Evolutionary conservation across 2,329 filamentous ascomycete genomes (phyloP).

Genomic region (Aschersonia sp.): DNA sequence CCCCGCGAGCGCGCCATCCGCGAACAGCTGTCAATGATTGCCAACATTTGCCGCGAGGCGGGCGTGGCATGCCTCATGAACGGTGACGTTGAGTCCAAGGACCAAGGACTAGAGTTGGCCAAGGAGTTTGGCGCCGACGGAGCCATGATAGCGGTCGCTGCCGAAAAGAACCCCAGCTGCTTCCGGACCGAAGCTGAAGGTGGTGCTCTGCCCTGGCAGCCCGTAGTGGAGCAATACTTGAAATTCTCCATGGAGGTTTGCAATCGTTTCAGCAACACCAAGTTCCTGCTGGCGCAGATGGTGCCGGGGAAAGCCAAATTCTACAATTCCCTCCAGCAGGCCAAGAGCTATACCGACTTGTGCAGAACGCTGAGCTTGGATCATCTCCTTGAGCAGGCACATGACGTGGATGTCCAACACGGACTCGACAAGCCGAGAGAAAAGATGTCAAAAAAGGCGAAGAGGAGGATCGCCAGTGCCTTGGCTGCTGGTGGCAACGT

Average conservation of each 20-base stretch:
- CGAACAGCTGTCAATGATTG: constrained; percentile 73
- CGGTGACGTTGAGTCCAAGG: constrained; percentile 68
- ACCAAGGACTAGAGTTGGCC: constrained; percentile 58
- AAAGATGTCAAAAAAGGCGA: constrained; percentile 14
- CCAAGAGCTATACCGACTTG: constrained; percentile 57
- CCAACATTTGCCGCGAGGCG: constrained; percentile 61
- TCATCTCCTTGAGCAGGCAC: constrained; percentile 48
- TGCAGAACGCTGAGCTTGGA: constrained; percentile 52
- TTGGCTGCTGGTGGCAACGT: constrained; percentile 33
- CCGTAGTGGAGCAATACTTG: constrained; percentile 66
- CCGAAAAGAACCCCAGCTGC: constrained; percentile 81
- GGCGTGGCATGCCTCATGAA: constrained; percentile 94
- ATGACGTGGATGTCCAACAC: constrained; percentile 48
- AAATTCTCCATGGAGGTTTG: constrained; percentile 58
- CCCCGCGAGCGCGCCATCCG: constrained; percentile 78
- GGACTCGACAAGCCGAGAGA: constrained; percentile 38
- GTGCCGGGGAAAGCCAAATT: constrained; percentile 63
- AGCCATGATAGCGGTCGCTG: constrained; percentile 91
- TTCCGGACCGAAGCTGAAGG: constrained; percentile 60
- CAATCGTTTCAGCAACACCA: constrained; percentile 86
- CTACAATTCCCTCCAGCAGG: constrained; percentile 45
- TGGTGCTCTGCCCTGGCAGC: constrained; percentile 57
- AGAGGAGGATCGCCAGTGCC: constrained; percentile 22
- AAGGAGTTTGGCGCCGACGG: constrained; percentile 76
- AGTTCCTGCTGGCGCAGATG: constrained; percentile 75